These are phyloP conservation scores for Chromera velia DNA, from an alignment of 73 alveolate genomes.

Conservation along the genomic window DNA sequence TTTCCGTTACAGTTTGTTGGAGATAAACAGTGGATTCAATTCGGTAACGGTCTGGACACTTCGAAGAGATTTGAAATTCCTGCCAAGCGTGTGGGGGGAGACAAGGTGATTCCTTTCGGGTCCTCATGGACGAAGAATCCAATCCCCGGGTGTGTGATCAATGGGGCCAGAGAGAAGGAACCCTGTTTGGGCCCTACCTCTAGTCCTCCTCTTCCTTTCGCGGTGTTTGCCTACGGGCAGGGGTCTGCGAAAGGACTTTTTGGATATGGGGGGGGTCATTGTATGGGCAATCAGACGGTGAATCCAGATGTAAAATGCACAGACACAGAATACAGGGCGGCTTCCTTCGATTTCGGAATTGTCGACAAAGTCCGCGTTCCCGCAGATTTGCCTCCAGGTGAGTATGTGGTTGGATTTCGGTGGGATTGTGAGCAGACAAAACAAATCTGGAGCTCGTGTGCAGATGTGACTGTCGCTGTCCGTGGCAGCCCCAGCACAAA, in stretches of 20 bases:
- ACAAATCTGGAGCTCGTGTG: slow-evolving; percentile 18
- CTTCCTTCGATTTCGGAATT: slow-evolving; percentile 15
- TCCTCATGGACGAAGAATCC: slow-evolving; percentile 37
- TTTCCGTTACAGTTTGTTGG: slow-evolving; percentile 12
- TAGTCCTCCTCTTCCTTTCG: too few species aligned
- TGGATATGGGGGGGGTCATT: slow-evolving; percentile 20
- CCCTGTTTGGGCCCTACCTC: not conserved
- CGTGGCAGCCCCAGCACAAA: too few species aligned
- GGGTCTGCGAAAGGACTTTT: not conserved
- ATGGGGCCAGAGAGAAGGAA: not conserved
- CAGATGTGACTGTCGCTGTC: slow-evolving; percentile 16
- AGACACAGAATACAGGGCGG: too few species aligned
- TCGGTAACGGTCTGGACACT: slow-evolving; percentile 20
- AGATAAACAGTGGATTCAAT: slow-evolving; percentile 28
- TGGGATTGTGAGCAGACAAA: slow-evolving; percentile 2
- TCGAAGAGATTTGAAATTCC: slow-evolving; percentile 1
- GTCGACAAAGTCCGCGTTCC: slow-evolving; percentile 15
- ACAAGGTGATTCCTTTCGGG: slow-evolving; percentile 3
- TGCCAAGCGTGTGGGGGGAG: slow-evolving; percentile 20
- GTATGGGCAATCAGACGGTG: slow-evolving; percentile 13
- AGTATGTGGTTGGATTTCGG: slow-evolving; percentile 12
- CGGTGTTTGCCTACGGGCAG: too few species aligned
- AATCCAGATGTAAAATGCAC: slow-evolving; percentile 3
- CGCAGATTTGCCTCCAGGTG: slow-evolving; percentile 12
- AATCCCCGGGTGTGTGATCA: slow-evolving; percentile 17